Evolutionary conservation across 495 filamentous ascomycete genomes (phyloP).

Genomic region (Cudoniella acicularis): DNA sequence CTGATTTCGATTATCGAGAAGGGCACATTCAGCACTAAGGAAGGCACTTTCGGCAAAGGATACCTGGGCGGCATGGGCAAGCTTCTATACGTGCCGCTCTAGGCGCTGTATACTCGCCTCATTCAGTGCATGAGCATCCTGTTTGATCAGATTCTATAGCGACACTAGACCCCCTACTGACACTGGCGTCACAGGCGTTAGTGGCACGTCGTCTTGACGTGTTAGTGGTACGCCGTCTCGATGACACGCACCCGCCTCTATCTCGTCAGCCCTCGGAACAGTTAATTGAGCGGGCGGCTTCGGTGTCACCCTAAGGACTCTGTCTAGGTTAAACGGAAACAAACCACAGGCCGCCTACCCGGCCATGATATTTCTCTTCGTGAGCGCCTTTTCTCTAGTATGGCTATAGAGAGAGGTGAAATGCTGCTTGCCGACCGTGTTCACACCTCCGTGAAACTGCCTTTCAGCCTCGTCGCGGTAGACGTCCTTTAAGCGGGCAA

Average conservation of each 20-base stretch:
- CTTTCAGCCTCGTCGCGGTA: conserved; percentile 25
- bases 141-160: conserved; percentile 29
- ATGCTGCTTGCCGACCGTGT: conserved; percentile 31
- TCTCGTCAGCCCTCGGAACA: conserved; percentile 22
- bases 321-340: conserved; percentile 34
- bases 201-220: conserved; percentile 27
- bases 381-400: conserved; percentile 30
- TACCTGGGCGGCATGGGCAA: conserved; percentile 28
- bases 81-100: conserved; percentile 24
- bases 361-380: conserved; percentile 31
- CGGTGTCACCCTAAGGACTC: conserved; percentile 29
- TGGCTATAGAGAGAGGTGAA: conserved; percentile 33
- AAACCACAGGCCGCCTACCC: too few relatives aligned
- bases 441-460: conserved; percentile 24
- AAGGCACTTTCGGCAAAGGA: conserved; percentile 31
- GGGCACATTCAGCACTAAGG: too few relatives aligned
- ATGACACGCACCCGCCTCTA: conserved; percentile 20
- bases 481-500: too few relatives aligned
- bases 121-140: conserved; percentile 24
- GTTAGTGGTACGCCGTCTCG: conserved; percentile 25
- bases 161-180: conserved; percentile 24
- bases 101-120: conserved; percentile 25
- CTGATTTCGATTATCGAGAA: conserved; percentile 28
- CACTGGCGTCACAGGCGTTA: conserved; percentile 22
- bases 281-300: conserved; percentile 25